Evolutionary conservation across 2,329 filamentous ascomycete genomes (phyloP).

Genomic region (Monilinia laxa): DNA sequence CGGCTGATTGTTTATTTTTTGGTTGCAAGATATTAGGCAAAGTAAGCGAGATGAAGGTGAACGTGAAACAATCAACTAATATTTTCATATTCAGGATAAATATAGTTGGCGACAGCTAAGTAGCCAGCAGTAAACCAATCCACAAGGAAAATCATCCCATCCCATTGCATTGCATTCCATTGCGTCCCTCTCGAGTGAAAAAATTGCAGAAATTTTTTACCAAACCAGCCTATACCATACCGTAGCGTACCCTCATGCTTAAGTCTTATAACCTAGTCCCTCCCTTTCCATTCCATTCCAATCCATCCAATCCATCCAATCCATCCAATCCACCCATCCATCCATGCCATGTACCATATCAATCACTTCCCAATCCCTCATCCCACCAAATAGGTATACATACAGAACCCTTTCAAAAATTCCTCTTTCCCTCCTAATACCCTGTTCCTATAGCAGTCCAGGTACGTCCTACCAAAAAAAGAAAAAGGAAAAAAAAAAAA

Average conservation of each 20-base stretch:
- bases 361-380: not conserved
- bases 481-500: not conserved
- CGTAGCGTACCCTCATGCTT: not conserved
- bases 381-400: not conserved
- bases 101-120: constrained; percentile 2
- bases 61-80: not conserved
- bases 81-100: constrained; percentile 12
- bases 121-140: constrained; percentile 1
- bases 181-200: constrained; percentile 4
- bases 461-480: not conserved
- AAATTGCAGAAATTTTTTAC: not conserved
- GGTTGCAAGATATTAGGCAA: too few species aligned
- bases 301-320: not conserved
- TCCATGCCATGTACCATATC: not conserved
- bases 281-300: not conserved
- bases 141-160: constrained; percentile 1
- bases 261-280: constrained; percentile 12
- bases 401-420: not conserved
- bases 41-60: not conserved
- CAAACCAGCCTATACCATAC: not conserved
- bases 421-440: not conserved
- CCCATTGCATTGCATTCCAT: constrained; percentile 13
- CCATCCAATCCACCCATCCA: not conserved
- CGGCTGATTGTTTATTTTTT: too few species aligned
- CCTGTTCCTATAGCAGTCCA: not conserved